Base-by-base conservation (phyloP, 192 early-diverging fungal species). In the Coemansia sp. region DNA sequence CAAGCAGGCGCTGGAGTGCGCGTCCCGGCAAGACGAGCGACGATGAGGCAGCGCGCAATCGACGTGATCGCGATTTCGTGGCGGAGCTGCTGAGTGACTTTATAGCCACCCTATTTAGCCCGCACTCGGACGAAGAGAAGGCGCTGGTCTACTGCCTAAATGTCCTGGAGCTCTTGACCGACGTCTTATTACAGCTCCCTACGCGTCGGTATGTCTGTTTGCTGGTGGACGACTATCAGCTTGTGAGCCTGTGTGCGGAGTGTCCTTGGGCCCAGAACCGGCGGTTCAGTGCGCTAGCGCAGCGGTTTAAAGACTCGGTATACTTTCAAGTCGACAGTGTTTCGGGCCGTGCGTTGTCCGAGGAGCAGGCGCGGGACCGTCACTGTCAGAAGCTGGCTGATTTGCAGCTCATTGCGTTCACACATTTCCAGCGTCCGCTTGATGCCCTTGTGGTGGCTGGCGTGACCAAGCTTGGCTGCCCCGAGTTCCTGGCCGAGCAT, bases 151-250 rank as follows among this genome's bases (percentile, higher is more conserved):
- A 87, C 42, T 75, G 73, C 41, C 82, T 82, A 25, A 77, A 87
- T 17, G 82, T 85, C 41, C 44, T 95, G 9, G 92, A 96, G 65
- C 78, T 99, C 14, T 50, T 99, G 32, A 86, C 92, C 9, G 88
- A 91, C 49, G 61, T 99, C 7, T 82, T 85, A 44, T 78, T 88
- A 13, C 94, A 96, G 67, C 64, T 97, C 41, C 82, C 93, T 4
- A 97, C 94, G 2, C 85, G 94, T n/a, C 82, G 94, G 27, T 92
- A 80, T 47, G 81, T 96, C 38, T 81, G 86, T 52, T 67, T 80
- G 2, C 40, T 99, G 5, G 49, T 99, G 13, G 72, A 82, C 8
- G 96, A 99, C 50, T 83, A 86, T 39, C 80, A 91, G 30, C 59
- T 95, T 23, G 54, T 81, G 1, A 70, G 75, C 7, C 64, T 64